Conservation (phyloP, 2,329 filamentous ascomycete genomes). For the Colletotrichum higginsianum region DNA sequence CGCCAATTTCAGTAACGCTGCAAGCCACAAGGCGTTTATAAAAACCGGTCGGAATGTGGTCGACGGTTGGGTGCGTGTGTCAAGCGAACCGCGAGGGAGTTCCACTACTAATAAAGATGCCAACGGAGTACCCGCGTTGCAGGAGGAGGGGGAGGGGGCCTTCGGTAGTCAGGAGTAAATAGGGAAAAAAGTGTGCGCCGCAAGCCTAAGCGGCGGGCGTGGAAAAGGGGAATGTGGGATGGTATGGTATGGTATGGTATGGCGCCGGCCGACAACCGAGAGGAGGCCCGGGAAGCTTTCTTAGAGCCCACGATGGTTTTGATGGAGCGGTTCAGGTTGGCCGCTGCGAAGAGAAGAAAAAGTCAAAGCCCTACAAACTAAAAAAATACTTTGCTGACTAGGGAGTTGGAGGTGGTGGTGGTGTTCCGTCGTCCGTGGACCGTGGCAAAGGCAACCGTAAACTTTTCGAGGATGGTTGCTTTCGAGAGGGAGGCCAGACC, state of each 20-base stretch:
- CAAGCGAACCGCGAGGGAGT: slow-evolving; percentile 4
- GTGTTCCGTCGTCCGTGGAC: slow-evolving; percentile 22
- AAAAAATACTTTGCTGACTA: slow-evolving; percentile 27
- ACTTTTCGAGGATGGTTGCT: neutral
- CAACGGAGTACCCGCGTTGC: slow-evolving; percentile 25
- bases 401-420: slow-evolving; percentile 2
- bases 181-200: neutral
- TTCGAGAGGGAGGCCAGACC: neutral
- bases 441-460: slow-evolving; percentile 2
- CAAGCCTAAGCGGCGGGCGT: slow-evolving; percentile 14
- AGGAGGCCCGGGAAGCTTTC: slow-evolving; percentile 34
- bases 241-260: neutral
- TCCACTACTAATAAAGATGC: slow-evolving; percentile 36
- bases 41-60: slow-evolving; percentile 19
- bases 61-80: slow-evolving; percentile 7
- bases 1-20: slow-evolving; percentile 15
- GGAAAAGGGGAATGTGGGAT: neutral
- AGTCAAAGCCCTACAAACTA: slow-evolving; percentile 32
- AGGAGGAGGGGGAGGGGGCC: slow-evolving; percentile 14
- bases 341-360: slow-evolving; percentile 7
- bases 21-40: slow-evolving; percentile 38
- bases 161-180: slow-evolving; percentile 34
- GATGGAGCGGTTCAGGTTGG: slow-evolving; percentile 37
- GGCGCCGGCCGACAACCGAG: slow-evolving; percentile 32
- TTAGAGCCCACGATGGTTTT: slow-evolving; percentile 32